These are phyloP conservation scores for Globisporangium lucens DNA, from an alignment of 352 stramenopile genomes.

Conservation along the genomic window DNA sequence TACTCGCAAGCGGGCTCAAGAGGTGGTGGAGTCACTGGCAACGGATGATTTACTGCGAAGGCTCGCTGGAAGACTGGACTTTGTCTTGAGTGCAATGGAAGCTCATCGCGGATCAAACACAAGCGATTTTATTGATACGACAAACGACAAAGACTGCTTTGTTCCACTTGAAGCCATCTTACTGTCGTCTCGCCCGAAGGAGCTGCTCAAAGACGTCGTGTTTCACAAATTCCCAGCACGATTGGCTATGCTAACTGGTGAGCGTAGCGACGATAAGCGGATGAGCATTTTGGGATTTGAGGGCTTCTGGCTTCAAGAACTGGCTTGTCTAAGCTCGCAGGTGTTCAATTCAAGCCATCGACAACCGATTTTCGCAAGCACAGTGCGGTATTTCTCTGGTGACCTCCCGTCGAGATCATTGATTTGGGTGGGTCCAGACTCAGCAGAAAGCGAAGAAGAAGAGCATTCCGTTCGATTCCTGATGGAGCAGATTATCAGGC, in stretches of 20 bases:
- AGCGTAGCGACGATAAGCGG: neutral
- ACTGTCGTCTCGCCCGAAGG: constrained; percentile 20
- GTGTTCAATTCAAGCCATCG: constrained; percentile 19
- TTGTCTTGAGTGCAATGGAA: neutral
- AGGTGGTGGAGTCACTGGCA: constrained; percentile 4
- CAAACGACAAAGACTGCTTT: constrained; percentile 17
- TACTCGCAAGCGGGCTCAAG: neutral
- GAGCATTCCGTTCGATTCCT: constrained; percentile 25
- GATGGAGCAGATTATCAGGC: constrained; percentile 23
- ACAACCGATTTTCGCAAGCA: constrained; percentile 21
- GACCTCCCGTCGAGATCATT: constrained; percentile 24
- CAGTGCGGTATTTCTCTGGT: constrained; percentile 21
- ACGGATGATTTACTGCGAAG: neutral
- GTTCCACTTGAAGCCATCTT: constrained; percentile 23
- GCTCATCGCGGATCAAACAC: neutral
- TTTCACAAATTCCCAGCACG: constrained; percentile 19
- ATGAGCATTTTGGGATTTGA: neutral
- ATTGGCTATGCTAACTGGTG: constrained; percentile 17
- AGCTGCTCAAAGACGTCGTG: constrained; percentile 10
- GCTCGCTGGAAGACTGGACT: neutral
- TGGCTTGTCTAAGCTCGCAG: constrained; percentile 23
- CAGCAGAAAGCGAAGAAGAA: constrained; percentile 12
- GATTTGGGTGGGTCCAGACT: constrained; percentile 22
- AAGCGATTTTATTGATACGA: neutral
- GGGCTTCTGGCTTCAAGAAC: constrained; percentile 15